Conservation (phyloP, 2,329 filamentous ascomycete species). For the Scorias spongiosa region DNA sequence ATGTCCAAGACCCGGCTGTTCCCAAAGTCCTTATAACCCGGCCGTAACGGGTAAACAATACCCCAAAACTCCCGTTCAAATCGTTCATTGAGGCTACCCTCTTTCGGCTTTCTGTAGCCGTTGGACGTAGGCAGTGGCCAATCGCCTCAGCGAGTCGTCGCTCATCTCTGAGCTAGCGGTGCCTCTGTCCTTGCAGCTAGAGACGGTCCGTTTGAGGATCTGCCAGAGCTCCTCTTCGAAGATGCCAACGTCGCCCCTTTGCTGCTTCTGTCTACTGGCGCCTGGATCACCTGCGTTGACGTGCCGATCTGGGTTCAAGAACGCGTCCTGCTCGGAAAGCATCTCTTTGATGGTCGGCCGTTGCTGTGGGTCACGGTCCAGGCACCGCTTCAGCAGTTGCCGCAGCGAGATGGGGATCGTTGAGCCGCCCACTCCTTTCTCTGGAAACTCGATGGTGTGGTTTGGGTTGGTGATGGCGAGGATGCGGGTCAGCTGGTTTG, state of each 20-base stretch:
- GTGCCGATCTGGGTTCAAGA: constrained; percentile 11
- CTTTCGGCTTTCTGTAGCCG: neutral
- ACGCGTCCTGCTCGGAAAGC: constrained; percentile 39
- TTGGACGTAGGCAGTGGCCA: neutral
- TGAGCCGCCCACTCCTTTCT: constrained; percentile 50
- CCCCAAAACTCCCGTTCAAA: neutral
- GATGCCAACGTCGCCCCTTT: neutral
- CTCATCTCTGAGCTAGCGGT: neutral
- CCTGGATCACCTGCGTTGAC: neutral
- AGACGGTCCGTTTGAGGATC: neutral
- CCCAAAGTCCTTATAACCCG: no score
- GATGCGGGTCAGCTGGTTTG: constrained; percentile 72
- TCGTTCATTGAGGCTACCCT: neutral
- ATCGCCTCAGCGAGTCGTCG: neutral
- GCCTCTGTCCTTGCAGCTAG: neutral
- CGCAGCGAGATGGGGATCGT: constrained; percentile 40
- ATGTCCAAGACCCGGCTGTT: no score
- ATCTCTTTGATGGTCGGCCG: constrained; percentile 43
- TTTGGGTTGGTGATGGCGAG: constrained; percentile 72
- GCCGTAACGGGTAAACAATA: neutral
- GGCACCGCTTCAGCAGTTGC: constrained; percentile 40
- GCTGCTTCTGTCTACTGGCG: neutral
- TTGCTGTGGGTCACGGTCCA: constrained; percentile 41
- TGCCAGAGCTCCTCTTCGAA: neutral
- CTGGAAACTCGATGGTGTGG: constrained; percentile 57